Evolutionary conservation across 148 eudicot species (phyloP), one percentile per base, ranked within the genome.

Genomic region (Simmondsia chinensis): DNA sequence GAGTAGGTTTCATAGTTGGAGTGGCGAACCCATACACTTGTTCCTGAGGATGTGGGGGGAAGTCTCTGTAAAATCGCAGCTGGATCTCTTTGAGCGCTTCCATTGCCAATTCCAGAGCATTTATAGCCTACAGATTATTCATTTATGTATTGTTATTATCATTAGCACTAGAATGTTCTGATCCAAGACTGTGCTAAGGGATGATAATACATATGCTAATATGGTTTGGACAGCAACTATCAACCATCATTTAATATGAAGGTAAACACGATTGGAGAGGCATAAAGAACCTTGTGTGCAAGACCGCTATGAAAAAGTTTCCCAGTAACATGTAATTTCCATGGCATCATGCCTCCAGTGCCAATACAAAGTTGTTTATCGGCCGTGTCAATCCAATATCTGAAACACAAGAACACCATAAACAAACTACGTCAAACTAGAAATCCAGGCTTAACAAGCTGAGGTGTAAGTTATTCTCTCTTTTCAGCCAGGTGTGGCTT

Each of bases 331-430:
- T 74, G 76, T 62, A 91, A 78, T 66, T 68, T 76, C 95, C 99
- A 91, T 9, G 99, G 89, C 65, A 91, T 76, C 64, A 64, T 64
- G 24, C 99, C 99, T 48, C 95, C 95, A 32, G 99, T 91, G 54
- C 99, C 99, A 58, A 91, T 82, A 71, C 99, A 91, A 60, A 95
- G 99, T 52, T 91, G 99, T 66, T 91, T 91, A 74, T 91, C 99
- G 1, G 99, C 99, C 37, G 99, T 91, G 68, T 91, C 99, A 55
- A 91, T 82, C 99, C 99, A 91, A 58, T 49, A 91, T 50, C 99
- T 91, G 73, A 20, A 31, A 26, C n/a, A n/a, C n/a, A n/a, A n/a
- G n/a, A n/a, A n/a, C n/a, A n/a, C n/a, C n/a, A n/a, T n/a, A n/a
- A n/a, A n/a, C n/a, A n/a, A n/a, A n/a, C n/a, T n/a, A n/a, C n/a